Evolutionary conservation across 805 yeast genomes (phyloP).

Genomic region (Kuraishia capsulata): DNA sequence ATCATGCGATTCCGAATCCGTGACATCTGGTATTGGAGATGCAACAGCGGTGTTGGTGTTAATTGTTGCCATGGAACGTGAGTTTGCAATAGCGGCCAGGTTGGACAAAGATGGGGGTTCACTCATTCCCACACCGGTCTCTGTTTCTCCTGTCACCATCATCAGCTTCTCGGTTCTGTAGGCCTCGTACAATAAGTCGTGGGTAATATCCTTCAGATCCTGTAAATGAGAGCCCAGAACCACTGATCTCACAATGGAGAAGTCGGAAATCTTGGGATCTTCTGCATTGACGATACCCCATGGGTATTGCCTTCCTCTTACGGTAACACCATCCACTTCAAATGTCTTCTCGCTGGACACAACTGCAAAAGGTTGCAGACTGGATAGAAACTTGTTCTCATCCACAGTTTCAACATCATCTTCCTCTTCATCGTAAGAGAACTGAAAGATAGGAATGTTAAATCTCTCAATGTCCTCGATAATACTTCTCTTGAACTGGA

Average conservation of each 20-base stretch:
- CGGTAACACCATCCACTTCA: conserved; percentile 37
- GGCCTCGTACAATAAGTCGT: conserved; percentile 53
- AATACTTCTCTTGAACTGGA: conserved; percentile 49
- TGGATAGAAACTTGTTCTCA: conserved; percentile 54
- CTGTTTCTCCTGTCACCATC: conserved; percentile 32
- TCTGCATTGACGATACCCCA: conserved; percentile 62
- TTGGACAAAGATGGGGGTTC: conserved; percentile 54
- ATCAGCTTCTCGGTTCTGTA: conserved; percentile 58
- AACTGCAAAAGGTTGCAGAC: conserved; percentile 69
- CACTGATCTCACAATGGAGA: conserved; percentile 44
- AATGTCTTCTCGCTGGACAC: conserved; percentile 54
- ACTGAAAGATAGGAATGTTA: conserved; percentile 69
- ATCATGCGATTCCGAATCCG: not conserved
- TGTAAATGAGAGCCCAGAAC: conserved; percentile 52
- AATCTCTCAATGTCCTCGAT: conserved; percentile 54
- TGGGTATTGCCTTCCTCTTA: conserved; percentile 61
- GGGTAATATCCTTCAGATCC: conserved; percentile 57
- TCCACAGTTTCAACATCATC: conserved; percentile 63
- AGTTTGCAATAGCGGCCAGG: conserved; percentile 41
- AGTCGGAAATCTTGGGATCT: conserved; percentile 43
- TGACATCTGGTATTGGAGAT: not conserved
- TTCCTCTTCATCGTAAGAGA: conserved; percentile 63
- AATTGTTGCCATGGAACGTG: conserved; percentile 21
- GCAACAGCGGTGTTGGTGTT: conserved; percentile 4
- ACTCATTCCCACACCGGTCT: conserved; percentile 14